Percentiles rank a stretch among this genome's conserved stretches.
Evolutionary conservation across 805 yeast genomes (phyloP).

Genomic region (Candida bentonensis): DNA sequence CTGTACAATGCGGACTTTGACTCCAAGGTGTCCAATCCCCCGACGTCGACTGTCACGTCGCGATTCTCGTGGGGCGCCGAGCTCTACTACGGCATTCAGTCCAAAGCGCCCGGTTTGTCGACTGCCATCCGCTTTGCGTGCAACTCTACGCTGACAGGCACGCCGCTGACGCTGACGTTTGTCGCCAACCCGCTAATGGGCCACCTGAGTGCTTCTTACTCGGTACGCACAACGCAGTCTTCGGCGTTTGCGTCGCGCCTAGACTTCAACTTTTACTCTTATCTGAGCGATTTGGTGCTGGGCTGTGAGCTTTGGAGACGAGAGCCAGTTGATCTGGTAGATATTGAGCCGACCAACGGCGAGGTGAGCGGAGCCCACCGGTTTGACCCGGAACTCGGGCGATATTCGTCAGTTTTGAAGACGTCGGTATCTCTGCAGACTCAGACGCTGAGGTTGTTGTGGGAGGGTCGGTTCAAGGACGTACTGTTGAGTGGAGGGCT

Average conservation of each 20-base stretch:
- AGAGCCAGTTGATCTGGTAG: constrained; percentile 11
- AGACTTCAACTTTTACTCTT: constrained; percentile 83
- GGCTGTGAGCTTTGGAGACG: constrained; percentile 76
- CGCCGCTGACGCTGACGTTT: constrained; percentile 78
- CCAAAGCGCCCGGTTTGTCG: constrained; percentile 81
- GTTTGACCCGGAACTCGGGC: constrained; percentile 6
- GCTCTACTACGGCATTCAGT: constrained; percentile 71
- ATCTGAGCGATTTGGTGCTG: constrained; percentile 69
- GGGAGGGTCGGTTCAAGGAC: constrained; percentile 51
- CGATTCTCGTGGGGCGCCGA: constrained; percentile 70
- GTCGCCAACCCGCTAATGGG: constrained; percentile 86
- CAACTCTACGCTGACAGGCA: constrained; percentile 71
- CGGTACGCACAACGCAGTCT: constrained; percentile 58
- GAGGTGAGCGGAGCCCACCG: constrained; percentile 3
- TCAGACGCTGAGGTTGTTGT: constrained; percentile 45
- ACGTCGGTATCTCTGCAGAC: constrained; percentile 56
- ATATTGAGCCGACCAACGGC: background rate
- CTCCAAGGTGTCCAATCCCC: constrained; percentile 6
- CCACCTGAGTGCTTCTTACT: constrained; percentile 72
- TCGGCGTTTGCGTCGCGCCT: constrained; percentile 73
- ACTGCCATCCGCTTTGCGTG: constrained; percentile 77
- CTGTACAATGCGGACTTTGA: constrained; percentile 48
- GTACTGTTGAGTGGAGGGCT: background rate
- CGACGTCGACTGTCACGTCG: constrained; percentile 23
- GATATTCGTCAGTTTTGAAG: constrained; percentile 57